Evolutionary conservation across 1,284 basidiomycete species (phyloP).

Genomic region (Puccinia polysora): DNA sequence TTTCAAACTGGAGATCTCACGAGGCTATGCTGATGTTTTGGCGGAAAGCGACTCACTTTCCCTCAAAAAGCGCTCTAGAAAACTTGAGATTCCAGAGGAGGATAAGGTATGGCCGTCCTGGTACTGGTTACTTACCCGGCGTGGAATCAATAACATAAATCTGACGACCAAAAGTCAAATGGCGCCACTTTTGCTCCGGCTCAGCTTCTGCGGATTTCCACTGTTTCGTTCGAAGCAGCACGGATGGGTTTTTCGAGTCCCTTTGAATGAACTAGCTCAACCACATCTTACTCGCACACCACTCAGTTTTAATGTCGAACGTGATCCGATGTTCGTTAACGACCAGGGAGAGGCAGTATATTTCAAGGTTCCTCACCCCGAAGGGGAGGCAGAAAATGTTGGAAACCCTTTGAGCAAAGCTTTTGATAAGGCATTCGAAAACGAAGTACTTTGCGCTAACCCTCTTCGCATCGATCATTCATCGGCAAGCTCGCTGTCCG

Average conservation of each 20-base stretch:
- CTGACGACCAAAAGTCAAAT: constrained; percentile 78
- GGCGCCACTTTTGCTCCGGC: constrained; percentile 75
- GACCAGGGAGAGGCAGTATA: constrained; percentile 60
- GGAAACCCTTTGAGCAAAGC: constrained; percentile 84
- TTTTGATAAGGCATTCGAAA: constrained; percentile 81
- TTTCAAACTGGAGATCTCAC: neutral
- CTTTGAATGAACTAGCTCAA: constrained; percentile 51
- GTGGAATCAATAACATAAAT: constrained; percentile 61
- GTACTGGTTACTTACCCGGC: constrained; percentile 77
- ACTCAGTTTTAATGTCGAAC: constrained; percentile 29
- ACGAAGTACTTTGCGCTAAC: constrained; percentile 65
- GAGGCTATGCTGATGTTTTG: neutral
- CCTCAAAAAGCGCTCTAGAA: constrained; percentile 7
- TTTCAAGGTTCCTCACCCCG: constrained; percentile 92
- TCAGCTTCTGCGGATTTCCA: constrained; percentile 84
- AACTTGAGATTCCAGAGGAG: constrained; percentile 26
- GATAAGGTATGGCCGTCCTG: constrained; percentile 70
- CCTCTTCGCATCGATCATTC: constrained; percentile 51
- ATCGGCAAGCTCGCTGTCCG: neutral
- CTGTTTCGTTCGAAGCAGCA: constrained; percentile 79
- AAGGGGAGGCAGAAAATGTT: constrained; percentile 88
- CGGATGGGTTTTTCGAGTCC: constrained; percentile 85
- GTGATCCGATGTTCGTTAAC: constrained; percentile 61
- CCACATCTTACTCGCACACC: constrained; percentile 47
- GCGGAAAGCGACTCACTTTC: neutral